Evolutionary conservation across 2,329 filamentous ascomycete genomes (phyloP), one percentile per base, ranked within the genome.

Genomic region (Diaporthe velutina): DNA sequence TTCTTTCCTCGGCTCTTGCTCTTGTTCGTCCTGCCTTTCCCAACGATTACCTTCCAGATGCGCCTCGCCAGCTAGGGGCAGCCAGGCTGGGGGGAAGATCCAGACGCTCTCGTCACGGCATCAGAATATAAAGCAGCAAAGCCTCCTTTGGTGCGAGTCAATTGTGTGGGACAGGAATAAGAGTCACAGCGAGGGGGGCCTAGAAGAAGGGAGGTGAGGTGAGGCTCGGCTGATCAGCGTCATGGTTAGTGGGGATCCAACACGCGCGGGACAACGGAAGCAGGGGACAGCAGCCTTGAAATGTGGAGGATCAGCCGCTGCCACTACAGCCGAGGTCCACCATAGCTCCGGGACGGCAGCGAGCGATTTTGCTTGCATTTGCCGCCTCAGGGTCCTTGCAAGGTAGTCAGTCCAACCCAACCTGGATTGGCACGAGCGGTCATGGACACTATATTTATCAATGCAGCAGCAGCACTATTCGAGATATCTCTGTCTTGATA

Each of bases 201-300:
- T 19, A 30, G 42, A 25, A 28, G 48, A 25, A 66, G 28, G 33
- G 28, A 60, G 33, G 54, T 74, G 68, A 70, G 73, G 67, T 74
- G 55, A 74, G 70, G 70, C 48, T 55, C 45, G 73, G 71, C 70
- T 70, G 74, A 75, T 75, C 74, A 54, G 61, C 74, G 64, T 75
- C 64, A 70, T 71, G 52, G 17, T 57, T 70, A 75, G 74, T 75
- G 74, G 70, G 70, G 50, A 45, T 61, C 48, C 3, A 61, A 15
- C 28, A 40, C 50, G 42, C 66, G 64, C 71, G 66, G 66, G 52
- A 54, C 38, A 72, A 61, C 68, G 73, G 72, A 70, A 64, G 42
- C 73, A 70, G 42, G 70, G 60, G 48, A 45, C 61, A 40, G 35
- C 28, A 30, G 33, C 48, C 30, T 40, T 54, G 64, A 40, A 40